Base-by-base conservation (phyloP, 768 basidiomycete species). In the Phylloporus sp. region DNA sequence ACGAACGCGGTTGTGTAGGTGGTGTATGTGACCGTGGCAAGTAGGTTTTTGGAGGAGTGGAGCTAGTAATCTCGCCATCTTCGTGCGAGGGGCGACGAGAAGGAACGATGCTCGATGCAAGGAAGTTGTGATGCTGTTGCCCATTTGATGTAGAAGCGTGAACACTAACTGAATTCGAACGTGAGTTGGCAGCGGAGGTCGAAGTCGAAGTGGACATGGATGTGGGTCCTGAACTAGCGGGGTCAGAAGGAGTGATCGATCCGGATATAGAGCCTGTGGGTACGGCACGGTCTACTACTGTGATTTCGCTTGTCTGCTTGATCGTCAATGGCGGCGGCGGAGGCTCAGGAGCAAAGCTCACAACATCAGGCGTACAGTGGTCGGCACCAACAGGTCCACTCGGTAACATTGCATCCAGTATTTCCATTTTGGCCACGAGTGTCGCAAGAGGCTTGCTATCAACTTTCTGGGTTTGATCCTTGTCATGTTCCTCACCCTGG, bases 11-110 rank as follows among this genome's bases (percentile, higher is more conserved):
- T 57, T 73, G 76, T 3, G 76, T 77, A 1, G 79, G 76, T 0
- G 78, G 71, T 2, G 75, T 70, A 50, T 76, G 70, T 32, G 72
- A 70, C n/a, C 68, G 73, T 0, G 72, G 73, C 10, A 70, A 58
- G 49, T 70, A 70, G 1, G 60, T 54, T 52, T 71, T 72, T 26
- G 62, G 66, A n/a, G 67, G 68, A 8, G 68, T 68, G n/a, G 68
- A 64, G 36, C 61, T 74, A 0, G 60, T 60, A 49, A 81, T 80
- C 61, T 81, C 80, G 5, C 79, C 80, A 36, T 81, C 80, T 60
- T 81, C 80, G 24, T 76, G 77, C 6, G 77, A 73, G 0, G 65
- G 60, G 9, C 67, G 64, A n/a, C 65, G 65, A 8, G 69, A 53
- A 39, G 54, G 22, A 35, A 56, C 49, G 9, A 56, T 31, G 16